Conservation (phyloP, 805 yeast genomes). For the Maudiozyma saulgeensis region DNA sequence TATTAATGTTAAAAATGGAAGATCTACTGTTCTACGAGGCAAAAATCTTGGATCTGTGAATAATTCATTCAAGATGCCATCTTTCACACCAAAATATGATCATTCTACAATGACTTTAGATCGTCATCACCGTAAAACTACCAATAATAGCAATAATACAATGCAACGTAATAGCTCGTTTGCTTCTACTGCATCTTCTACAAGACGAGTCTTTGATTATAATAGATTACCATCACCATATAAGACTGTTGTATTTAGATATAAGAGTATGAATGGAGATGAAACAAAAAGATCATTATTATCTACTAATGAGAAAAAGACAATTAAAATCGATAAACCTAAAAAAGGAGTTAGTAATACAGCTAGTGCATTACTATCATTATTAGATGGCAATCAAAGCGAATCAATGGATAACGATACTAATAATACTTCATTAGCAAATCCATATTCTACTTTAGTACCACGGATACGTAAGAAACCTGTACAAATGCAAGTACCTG, state of each 20-base stretch:
- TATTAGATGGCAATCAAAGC: slow-evolving; percentile 28
- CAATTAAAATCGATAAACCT: not conserved
- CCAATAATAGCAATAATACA: slow-evolving; percentile 4
- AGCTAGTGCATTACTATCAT: slow-evolving; percentile 40
- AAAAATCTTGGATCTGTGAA: not conserved
- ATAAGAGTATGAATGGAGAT: slow-evolving; percentile 9
- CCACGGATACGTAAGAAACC: slow-evolving; percentile 1
- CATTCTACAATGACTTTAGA: slow-evolving; percentile 7
- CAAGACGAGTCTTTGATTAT: slow-evolving; percentile 31
- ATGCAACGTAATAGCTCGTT: slow-evolving; percentile 9
- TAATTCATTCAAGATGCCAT: slow-evolving; percentile 22
- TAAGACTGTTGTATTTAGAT: slow-evolving; percentile 27
- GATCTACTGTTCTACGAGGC: too few relatives aligned
- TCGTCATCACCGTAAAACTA: not conserved
- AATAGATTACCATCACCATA: slow-evolving; percentile 33
- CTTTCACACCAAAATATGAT: slow-evolving; percentile 31
- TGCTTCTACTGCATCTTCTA: slow-evolving; percentile 11
- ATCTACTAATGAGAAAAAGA: too few relatives aligned
- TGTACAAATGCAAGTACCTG: too few relatives aligned
- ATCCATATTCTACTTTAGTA: slow-evolving; percentile 34
- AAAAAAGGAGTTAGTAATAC: slow-evolving; percentile 33
- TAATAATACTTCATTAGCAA: slow-evolving; percentile 20
- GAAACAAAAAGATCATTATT: not conserved
- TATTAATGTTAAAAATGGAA: too few relatives aligned
- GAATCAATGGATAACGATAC: slow-evolving; percentile 1